Percentiles rank a stretch among this genome's conserved stretches.
Conservation (phyloP, 306 rosid species). For the Castanea crenata region DNA sequence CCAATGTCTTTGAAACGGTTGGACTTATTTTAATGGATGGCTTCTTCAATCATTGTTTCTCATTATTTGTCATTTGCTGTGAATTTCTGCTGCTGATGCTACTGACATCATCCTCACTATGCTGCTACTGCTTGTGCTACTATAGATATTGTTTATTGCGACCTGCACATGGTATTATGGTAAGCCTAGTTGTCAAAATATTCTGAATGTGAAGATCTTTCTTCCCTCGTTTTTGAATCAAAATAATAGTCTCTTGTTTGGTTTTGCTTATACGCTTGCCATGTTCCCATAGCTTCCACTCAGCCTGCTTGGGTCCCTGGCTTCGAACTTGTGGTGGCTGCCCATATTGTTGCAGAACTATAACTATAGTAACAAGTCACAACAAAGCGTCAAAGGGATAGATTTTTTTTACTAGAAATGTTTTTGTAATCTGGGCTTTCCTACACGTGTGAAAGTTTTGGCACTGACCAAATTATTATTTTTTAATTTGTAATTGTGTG, state of each 20-base stretch:
- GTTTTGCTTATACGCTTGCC: slow-evolving; percentile 46
- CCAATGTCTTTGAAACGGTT: too few relatives aligned
- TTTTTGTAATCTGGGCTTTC: not conserved
- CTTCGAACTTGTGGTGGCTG: slow-evolving; percentile 71
- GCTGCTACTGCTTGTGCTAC: too few relatives aligned
- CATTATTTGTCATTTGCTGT: not conserved
- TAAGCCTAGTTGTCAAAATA: not conserved
- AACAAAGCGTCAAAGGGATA: not conserved
- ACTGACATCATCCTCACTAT: too few relatives aligned
- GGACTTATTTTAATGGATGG: too few relatives aligned
- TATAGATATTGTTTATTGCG: not conserved
- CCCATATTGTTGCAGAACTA: slow-evolving; percentile 64
- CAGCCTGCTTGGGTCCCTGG: slow-evolving; percentile 79
- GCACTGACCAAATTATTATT: not conserved
- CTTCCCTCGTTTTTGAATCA: not conserved
- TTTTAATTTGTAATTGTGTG: not conserved
- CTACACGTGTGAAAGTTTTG: slow-evolving; percentile 13
- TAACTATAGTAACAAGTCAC: slow-evolving; percentile 33
- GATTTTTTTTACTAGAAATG: not conserved
- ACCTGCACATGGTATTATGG: not conserved
- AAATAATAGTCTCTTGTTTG: slow-evolving; percentile 4
- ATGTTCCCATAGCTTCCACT: slow-evolving; percentile 76
- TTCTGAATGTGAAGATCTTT: not conserved
- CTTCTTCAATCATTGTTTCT: too few relatives aligned
- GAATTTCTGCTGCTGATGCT: too few relatives aligned